A percentile compares a stretch with the other conserved stretches of the same genome.
phyloP scores from a whole-genome alignment of 2,329 filamentous ascomycete species.

The Cercospora janseana region DNA sequence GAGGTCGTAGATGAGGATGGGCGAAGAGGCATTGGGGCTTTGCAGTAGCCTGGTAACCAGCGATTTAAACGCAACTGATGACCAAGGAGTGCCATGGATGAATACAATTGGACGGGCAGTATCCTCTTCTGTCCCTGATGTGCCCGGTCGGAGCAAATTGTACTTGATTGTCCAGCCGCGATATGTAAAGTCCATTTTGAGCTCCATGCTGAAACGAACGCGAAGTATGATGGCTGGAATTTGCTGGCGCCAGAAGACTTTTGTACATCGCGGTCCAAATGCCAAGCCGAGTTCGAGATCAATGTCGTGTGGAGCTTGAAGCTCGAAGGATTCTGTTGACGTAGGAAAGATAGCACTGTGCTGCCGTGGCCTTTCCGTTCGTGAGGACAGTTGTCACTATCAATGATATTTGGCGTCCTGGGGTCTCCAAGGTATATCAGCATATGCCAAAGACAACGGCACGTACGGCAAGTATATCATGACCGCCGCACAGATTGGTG shows the following conservation, averaged over 20 bases:
- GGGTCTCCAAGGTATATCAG: too few relatives aligned
- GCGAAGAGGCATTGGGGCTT: conserved; percentile 31
- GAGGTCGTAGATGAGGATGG: conserved; percentile 48
- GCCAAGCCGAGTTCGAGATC: conserved; percentile 12
- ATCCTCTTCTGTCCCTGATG: conserved; percentile 35
- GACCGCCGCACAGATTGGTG: too few relatives aligned
- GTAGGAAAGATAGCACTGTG: too few relatives aligned
- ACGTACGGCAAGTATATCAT: too few relatives aligned
- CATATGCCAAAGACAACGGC: too few relatives aligned
- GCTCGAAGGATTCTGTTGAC: too few relatives aligned
- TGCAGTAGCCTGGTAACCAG: conserved; percentile 40
- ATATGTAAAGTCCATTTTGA: conserved; percentile 16
- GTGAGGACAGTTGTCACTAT: too few relatives aligned
- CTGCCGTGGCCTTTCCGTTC: too few relatives aligned
- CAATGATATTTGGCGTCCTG: too few relatives aligned
- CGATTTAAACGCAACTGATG: conserved; percentile 44
- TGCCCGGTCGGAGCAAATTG: conserved; percentile 28
- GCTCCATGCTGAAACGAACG: conserved; percentile 7
- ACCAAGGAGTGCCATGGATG: conserved; percentile 52
- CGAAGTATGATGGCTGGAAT: background rate
- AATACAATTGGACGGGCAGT: conserved; percentile 41
- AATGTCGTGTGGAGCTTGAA: background rate
- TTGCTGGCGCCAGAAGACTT: background rate
- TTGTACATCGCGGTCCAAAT: background rate
- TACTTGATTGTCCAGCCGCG: conserved; percentile 25